Percentiles rank a stretch among this genome's conserved stretches.
These are phyloP conservation scores for Dittrichia graveolens DNA, from an alignment of 129 eudicot species.

Conservation along the genomic window DNA sequence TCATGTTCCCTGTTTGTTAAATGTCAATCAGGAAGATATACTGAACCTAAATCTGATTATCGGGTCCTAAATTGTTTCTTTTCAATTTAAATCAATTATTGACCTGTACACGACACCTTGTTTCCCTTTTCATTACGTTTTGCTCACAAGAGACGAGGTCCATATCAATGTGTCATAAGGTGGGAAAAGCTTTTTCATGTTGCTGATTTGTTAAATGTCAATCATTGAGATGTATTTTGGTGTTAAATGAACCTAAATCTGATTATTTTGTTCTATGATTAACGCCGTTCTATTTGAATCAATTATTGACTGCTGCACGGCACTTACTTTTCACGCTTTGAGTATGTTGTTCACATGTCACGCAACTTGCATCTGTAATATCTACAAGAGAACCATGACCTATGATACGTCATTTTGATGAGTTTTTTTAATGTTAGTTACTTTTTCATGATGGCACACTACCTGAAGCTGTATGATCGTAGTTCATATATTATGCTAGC, in stretches of 20 bases:
- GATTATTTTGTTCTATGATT: not conserved
- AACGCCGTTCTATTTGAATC: not conserved
- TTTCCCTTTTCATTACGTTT: conserved; percentile 8
- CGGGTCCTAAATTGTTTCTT: not conserved
- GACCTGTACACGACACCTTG: not conserved
- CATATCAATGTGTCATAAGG: not conserved
- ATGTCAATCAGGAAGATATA: conserved; percentile 21
- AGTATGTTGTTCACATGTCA: conserved; percentile 1
- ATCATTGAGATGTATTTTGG: conserved; percentile 19
- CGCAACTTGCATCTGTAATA: conserved; percentile 12
- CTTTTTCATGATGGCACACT: conserved; percentile 4
- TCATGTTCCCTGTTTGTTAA: conserved; percentile 24
- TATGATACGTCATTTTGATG: not conserved
- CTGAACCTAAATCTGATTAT: conserved; percentile 3
- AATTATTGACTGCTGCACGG: not conserved
- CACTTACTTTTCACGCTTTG: conserved; percentile 9
- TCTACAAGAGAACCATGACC: not conserved
- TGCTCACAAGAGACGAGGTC: not conserved
- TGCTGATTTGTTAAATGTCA: conserved; percentile 25
- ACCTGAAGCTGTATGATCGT: not conserved
- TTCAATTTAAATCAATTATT: not conserved
- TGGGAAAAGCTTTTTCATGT: conserved; percentile 21
- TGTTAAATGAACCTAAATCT: conserved; percentile 13
- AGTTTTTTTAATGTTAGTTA: conserved; percentile 8
- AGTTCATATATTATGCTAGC: not conserved